Evolutionary conservation across 768 basidiomycete species (phyloP).

Genomic region (Termitomyces sp.): DNA sequence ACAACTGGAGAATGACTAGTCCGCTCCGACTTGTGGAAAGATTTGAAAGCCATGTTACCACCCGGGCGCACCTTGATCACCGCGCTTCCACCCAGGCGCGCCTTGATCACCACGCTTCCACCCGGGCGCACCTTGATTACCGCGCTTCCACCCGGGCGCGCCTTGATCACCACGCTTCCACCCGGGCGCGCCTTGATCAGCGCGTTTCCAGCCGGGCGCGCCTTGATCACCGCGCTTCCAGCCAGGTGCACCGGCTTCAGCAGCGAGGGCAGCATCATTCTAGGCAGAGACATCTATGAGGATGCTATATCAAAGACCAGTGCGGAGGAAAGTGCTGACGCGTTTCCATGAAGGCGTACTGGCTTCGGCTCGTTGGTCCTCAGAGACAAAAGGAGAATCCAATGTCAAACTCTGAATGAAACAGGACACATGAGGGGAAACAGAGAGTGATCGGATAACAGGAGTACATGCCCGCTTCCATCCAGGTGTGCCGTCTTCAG

Average conservation of each 20-base stretch:
- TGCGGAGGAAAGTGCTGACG: neutral
- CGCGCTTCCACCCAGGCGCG: neutral
- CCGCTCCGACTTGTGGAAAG: neutral
- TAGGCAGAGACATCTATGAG: neutral
- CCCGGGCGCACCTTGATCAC: neutral
- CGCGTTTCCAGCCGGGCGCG: neutral
- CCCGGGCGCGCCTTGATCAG: neutral
- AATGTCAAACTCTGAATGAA: neutral
- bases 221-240: neutral
- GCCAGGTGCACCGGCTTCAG: neutral
- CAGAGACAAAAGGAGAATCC: neutral
- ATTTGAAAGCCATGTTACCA: neutral
- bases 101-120: neutral
- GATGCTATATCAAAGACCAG: neutral
- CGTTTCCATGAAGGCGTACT: neutral
- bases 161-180: neutral
- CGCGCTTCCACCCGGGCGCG: neutral
- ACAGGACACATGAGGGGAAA: neutral
- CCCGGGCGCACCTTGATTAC: neutral
- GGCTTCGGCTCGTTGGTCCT: neutral
- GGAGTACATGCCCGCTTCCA: conserved; percentile 1
- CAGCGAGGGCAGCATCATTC: neutral
- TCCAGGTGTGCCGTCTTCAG: neutral
- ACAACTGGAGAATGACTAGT: neutral
- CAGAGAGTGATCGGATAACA: neutral